Base-by-base conservation (phyloP, 176 grass and related monocot genomes). In the Alopecurus myosuroides region DNA sequence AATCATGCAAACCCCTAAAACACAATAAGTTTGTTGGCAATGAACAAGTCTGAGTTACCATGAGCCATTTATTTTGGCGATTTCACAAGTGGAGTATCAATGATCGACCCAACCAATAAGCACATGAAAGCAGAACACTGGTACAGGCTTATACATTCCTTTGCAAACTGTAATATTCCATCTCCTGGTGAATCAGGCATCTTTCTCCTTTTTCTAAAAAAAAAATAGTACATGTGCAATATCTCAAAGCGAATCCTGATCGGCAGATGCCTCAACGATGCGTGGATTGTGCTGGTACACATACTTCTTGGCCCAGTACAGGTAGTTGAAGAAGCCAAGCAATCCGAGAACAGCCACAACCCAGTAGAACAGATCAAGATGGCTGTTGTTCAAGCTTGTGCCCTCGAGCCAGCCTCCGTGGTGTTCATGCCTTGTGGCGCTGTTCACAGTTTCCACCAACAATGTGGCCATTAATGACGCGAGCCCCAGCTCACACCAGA, bases 281-380 rank as follows among this genome's bases (percentile, higher is more conserved):
- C 3, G 62, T 11, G 82, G 77, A 64, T 88, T 67, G 6, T 90
- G 73, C 49, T 79, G 78, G 57, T 90, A 90, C n/a, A 39, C 78
- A 57, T 97, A 94, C 33, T 77, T 91, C 64, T 78, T 94, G 2
- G 94, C 84, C 89, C 91, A 93, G 74, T 84, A 94, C 45, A 90
- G 56, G 56, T 84, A 94, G 70, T 94, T 97, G 11, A 91, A 90
- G 44, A 97, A 86, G 35, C 61, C 87, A 26, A 92, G 50, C 29
- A 92, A 28, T 41, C 86, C 81, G 11, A 94, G 20, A 18, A 81
- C 26, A 20, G 78, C 40, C 4, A 94, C 68, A 11, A 88, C 61
- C 85, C 91, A 83, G 36, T 97, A 97, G 26, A 97, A 94, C 49
- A 86, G 37, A 79, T 97, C 94, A 51, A 94, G 89, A 37, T 53